Base-by-base conservation (phyloP, 2,329 filamentous ascomycete genomes). In the Fusarium napiforme region DNA sequence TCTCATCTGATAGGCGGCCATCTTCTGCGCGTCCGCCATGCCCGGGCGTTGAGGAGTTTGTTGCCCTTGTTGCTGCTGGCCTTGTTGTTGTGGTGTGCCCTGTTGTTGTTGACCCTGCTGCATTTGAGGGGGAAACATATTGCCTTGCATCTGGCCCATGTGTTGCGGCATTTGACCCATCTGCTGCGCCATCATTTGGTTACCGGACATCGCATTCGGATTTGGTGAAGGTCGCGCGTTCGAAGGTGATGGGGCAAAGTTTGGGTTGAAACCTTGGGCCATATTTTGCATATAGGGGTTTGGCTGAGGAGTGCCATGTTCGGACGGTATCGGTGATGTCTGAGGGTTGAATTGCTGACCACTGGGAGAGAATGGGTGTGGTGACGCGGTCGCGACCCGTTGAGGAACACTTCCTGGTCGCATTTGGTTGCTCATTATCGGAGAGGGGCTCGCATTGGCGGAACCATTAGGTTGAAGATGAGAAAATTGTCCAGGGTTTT, bases 371-470 rank as follows among this genome's bases (percentile, higher is more conserved):
- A 97, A 97, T 2, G 94, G 94, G 82, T 96, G 96, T 7, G 96
- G 96, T 37, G 96, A 98, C 47, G 94, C 93, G 50, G 96, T 98
- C 74, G 95, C 93, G 82, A 98, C 94, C 78, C 95, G 87, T 80
- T 95, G 93, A 43, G 92, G 91, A 19, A 93, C 91, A 77, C 88
- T 88, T 79, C 93, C 90, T 39, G 91, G 88, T 71, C 91, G 89
- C 80, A 92, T 86, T 78, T 97, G 95, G 79, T 92, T 95, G 70
- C 90, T 90, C 90, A 98, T 95, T 71, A 97, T 96, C 34, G 96
- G 96, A 11, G 96, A 98, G 16, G 96, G 96, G 43, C 94, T 97
- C 69, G 94, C 93, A 81, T 95, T 96, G 57, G 91, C 88, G 7
- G 94, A 95, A 58, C 92, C 92, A 78, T 93, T 92, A 74, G 93